Conservation (phyloP, 495 filamentous ascomycete species). For the Amphirosellinia nigrospora region DNA sequence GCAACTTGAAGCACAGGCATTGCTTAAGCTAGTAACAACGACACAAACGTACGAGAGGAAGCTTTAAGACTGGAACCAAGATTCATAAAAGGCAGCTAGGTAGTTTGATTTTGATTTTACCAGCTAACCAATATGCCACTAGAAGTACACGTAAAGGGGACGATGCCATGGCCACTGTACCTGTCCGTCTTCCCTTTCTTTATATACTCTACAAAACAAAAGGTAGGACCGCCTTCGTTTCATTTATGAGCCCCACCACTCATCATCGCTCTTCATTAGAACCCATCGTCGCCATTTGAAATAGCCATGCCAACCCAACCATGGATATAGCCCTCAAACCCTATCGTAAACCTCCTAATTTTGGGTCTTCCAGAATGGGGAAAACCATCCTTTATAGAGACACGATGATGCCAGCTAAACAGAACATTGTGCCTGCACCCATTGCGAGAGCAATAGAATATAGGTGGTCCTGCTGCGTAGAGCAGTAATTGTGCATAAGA, state of each 20-base stretch:
- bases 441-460: not conserved
- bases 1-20: not conserved
- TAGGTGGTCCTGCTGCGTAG: not conserved
- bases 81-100: not conserved
- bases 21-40: not conserved
- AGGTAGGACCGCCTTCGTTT: not conserved
- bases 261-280: conserved; percentile 25
- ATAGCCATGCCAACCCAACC: conserved; percentile 7
- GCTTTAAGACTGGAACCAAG: not conserved
- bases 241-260: not conserved
- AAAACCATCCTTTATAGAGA: not conserved
- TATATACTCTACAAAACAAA: not conserved
- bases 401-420: not conserved
- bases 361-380: not conserved
- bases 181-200: not conserved
- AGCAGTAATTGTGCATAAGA: not conserved
- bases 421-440: not conserved
- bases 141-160: conserved; percentile 1
- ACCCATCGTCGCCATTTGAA: not conserved
- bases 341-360: not conserved
- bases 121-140: not conserved
- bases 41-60: no score
- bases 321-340: not conserved
- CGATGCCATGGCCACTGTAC: not conserved
- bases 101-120: not conserved